These are phyloP conservation scores for Diaporthe capsici DNA, from an alignment of 2,329 filamentous ascomycete genomes.

Conservation along the genomic window DNA sequence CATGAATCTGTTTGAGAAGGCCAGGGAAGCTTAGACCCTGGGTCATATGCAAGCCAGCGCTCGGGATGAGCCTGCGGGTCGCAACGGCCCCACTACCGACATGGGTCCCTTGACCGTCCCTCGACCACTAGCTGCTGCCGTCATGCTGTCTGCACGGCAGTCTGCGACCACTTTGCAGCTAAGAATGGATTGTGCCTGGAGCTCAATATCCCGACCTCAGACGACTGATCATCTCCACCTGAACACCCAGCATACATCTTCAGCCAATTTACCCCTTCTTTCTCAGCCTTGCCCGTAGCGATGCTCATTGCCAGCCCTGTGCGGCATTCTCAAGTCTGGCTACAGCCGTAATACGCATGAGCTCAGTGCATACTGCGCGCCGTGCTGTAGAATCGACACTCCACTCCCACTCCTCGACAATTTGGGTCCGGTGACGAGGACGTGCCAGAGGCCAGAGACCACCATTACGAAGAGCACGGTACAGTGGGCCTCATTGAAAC, in stretches of 20 bases:
- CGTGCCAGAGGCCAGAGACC: background rate
- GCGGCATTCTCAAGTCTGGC: background rate
- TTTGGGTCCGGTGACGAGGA: slow-evolving; percentile 16
- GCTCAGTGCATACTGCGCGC: background rate
- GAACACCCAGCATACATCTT: background rate
- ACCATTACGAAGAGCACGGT: slow-evolving; percentile 14
- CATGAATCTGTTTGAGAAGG: slow-evolving; percentile 33
- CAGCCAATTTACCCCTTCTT: background rate
- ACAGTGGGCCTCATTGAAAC: background rate
- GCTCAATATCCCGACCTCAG: background rate
- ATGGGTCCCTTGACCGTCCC: slow-evolving; percentile 11
- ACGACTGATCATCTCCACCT: background rate
- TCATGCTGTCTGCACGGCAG: background rate
- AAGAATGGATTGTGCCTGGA: background rate
- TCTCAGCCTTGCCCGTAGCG: too few species aligned
- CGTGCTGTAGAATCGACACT: background rate
- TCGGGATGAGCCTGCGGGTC: slow-evolving; percentile 31
- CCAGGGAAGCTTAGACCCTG: slow-evolving; percentile 27
- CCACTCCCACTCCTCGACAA: slow-evolving; percentile 27
- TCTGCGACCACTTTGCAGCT: background rate
- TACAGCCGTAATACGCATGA: background rate
- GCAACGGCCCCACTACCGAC: slow-evolving; percentile 15
- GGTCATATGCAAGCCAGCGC: slow-evolving; percentile 31
- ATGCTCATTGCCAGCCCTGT: background rate
- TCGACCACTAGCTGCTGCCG: background rate